Evolutionary conservation across 164 flowering plant species (phyloP).

Genomic region (Tetracentron sinense): DNA sequence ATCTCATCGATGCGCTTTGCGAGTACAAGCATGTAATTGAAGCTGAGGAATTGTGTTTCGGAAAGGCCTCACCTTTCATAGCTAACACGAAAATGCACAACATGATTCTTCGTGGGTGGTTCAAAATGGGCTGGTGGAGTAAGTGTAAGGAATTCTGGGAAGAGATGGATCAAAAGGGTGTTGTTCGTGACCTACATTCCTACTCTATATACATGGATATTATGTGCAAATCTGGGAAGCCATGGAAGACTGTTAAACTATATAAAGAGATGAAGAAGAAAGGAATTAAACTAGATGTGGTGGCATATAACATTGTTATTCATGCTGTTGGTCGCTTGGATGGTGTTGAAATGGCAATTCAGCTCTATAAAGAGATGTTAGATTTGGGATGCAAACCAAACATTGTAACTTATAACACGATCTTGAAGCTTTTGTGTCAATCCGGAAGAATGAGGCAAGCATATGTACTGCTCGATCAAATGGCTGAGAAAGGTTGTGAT

Average conservation of each 20-base stretch:
- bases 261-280: conserved; percentile 82
- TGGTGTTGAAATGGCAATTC: conserved; percentile 65
- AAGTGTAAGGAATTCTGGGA: conserved; percentile 91
- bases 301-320: conserved; percentile 74
- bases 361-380: conserved; percentile 63
- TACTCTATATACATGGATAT: conserved; percentile 94
- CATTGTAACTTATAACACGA: conserved; percentile 64
- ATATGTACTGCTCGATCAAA: conserved; percentile 42
- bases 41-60: conserved; percentile 67
- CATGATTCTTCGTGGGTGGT: conserved; percentile 81
- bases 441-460: conserved; percentile 64
- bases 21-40: conserved; percentile 87
- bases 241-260: conserved; percentile 78
- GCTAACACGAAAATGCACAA: conserved; percentile 53
- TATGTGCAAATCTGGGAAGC: conserved; percentile 67
- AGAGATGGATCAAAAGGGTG: conserved; percentile 68
- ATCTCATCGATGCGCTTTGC: conserved; percentile 81
- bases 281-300: conserved; percentile 63
- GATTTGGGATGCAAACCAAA: conserved; percentile 69
- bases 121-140: conserved; percentile 81
- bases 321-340: conserved; percentile 61
- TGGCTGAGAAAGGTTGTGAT: conserved; percentile 49
- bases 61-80: conserved; percentile 11
- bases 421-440: conserved; percentile 68
- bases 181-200: conserved; percentile 59